phyloP scores from a whole-genome alignment of 2,329 filamentous ascomycete species.

The Exophiala sideris region DNA sequence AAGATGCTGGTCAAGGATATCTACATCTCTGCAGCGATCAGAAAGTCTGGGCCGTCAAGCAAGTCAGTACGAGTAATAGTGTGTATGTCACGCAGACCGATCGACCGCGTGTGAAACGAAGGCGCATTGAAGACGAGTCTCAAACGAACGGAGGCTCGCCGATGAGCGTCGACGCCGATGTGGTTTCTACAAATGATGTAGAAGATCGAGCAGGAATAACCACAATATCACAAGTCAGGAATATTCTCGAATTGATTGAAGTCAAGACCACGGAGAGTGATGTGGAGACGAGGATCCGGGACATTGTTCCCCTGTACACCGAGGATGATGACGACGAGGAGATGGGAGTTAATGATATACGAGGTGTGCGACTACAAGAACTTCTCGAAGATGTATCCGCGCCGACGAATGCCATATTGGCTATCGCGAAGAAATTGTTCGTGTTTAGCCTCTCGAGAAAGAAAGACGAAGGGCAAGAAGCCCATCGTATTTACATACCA shows the following conservation, averaged over 20 bases:
- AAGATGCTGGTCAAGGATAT: slow-evolving; percentile 6
- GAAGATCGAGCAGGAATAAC: slow-evolving; percentile 31
- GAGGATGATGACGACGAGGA: slow-evolving; percentile 1
- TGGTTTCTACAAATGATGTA: neutral
- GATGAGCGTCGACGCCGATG: slow-evolving; percentile 33
- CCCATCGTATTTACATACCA: too few relatives aligned
- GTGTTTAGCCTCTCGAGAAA: slow-evolving; percentile 4
- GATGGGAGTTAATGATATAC: too few relatives aligned
- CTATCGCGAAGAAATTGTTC: slow-evolving; percentile 12
- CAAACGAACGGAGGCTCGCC: too few relatives aligned
- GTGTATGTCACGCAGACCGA: slow-evolving; percentile 50
- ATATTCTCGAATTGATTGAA: slow-evolving; percentile 44
- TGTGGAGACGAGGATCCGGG: slow-evolving; percentile 3
- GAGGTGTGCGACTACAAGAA: slow-evolving; percentile 3
- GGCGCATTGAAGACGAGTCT: neutral
- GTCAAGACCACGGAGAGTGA: slow-evolving; percentile 10
- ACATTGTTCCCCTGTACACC: slow-evolving; percentile 2
- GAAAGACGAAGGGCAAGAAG: too few relatives aligned
- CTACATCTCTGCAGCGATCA: slow-evolving; percentile 56
- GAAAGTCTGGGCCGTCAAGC: slow-evolving; percentile 58
- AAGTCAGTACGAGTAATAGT: slow-evolving; percentile 65
- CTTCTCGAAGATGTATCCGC: slow-evolving; percentile 25
- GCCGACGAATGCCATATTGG: slow-evolving; percentile 11
- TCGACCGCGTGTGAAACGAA: slow-evolving; percentile 27
- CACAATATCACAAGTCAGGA: slow-evolving; percentile 44